Base-by-base conservation (phyloP, 768 basidiomycete genomes). In the Coprinellus aureogranulatus region DNA sequence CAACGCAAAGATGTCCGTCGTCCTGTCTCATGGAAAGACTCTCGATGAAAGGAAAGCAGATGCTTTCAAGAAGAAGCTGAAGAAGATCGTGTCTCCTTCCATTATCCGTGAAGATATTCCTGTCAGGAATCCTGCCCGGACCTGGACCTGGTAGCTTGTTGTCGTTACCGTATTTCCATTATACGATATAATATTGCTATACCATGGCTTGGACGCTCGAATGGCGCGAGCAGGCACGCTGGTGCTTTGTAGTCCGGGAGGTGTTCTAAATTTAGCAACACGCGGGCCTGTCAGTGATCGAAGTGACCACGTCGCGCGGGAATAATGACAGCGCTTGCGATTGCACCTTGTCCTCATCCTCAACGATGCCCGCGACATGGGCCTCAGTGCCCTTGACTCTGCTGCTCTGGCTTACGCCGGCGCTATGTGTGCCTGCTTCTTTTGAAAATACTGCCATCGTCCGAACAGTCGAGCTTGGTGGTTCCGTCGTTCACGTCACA, bases 361-460 rank as follows among this genome's bases (percentile, higher is more conserved):
- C 77, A 64, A 76, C 75, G 61, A 80, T 83, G 62, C 49, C 62
- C 77, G 72, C 74, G 65, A 74, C 71, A 68, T 77, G 71, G 78
- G 77, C 75, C 66, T 65, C 69, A 73, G 59, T 69, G 83, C 57
- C 69, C 83, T 62, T 73, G 84, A 63, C 84, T 48, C 64, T 82
- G 10, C 66, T 84, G 14, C 67, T 73, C 51, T 70, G 75, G 39
- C 68, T 77, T 26, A 67, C 76, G 25, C 68, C 75, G 30, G 76
- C 77, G 3, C 69, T 71, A 51, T 69, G 66, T 44, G 66, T 70
- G 18, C 68, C 72, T 60, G 75, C 77, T 64, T 80, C 86, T 1
- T 92, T 92, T 73, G 91, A 92, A 81, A 94, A 94, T 64, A 92
- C 89, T 22, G 91, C 89, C 61, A 81, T 98, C 59, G 90, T 94